phyloP scores from a whole-genome alignment of 1,139 yeast genomes.

The Taiozyma sp. region DNA sequence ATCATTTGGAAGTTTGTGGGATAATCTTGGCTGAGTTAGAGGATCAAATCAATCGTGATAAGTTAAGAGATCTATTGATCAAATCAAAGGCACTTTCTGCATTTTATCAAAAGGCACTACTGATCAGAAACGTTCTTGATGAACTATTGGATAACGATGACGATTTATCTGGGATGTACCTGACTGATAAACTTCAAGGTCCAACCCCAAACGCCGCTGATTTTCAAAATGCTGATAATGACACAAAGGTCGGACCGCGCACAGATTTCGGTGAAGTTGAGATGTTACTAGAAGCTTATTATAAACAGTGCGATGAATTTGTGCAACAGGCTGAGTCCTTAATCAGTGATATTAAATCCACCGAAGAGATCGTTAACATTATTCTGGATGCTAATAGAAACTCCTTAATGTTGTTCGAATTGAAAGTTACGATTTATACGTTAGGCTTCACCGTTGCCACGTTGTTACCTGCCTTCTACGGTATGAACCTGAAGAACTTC shows the following conservation, averaged over 20 bases:
- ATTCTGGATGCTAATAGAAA: conserved; percentile 77
- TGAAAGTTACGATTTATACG: conserved; percentile 64
- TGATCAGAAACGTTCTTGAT: conserved; percentile 82
- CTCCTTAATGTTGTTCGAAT: conserved; percentile 68
- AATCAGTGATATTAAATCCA: conserved; percentile 66
- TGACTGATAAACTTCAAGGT: conserved; percentile 38
- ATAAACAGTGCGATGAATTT: conserved; percentile 73
- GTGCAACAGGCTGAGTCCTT: conserved; percentile 74
- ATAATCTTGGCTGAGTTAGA: conserved; percentile 78
- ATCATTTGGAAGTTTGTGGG: conserved; percentile 70
- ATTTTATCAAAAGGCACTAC: conserved; percentile 77
- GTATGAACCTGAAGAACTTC: conserved; percentile 77
- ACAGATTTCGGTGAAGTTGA: conserved; percentile 66
- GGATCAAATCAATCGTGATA: conserved; percentile 77
- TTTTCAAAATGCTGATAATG: conserved; percentile 3
- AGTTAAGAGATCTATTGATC: conserved; percentile 72
- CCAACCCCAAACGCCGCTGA: background rate
- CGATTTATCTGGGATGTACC: conserved; percentile 63
- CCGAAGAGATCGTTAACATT: conserved; percentile 78
- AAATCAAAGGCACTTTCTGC: conserved; percentile 78
- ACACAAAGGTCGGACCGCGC: conserved; percentile 25
- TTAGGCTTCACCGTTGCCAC: conserved; percentile 54
- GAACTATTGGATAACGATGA: conserved; percentile 86
- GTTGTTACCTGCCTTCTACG: conserved; percentile 72
- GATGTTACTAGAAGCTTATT: conserved; percentile 69